These are phyloP conservation scores for Penicillium italicum DNA, from an alignment of 2,329 filamentous ascomycete species.

Conservation along the genomic window DNA sequence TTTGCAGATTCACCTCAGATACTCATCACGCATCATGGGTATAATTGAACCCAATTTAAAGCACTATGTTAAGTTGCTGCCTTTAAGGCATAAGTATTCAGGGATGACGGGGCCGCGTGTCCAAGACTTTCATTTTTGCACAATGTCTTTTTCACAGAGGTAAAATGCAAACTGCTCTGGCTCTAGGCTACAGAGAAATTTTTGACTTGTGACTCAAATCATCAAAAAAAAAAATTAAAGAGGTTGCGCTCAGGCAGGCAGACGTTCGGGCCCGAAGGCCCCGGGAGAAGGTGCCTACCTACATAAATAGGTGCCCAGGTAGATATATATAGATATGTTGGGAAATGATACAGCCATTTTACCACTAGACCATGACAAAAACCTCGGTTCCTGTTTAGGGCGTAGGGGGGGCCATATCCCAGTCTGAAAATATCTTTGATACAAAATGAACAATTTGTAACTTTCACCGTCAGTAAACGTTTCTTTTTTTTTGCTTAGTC, in stretches of 20 bases:
- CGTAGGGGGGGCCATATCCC: no score
- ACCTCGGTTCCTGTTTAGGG: no score
- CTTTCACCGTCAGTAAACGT: not conserved
- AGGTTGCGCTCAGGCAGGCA: not conserved
- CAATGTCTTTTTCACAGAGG: not conserved
- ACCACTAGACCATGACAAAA: no score
- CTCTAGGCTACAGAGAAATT: not conserved
- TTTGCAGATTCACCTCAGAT: not conserved
- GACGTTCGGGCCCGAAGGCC: no score
- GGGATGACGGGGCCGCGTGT: not conserved
- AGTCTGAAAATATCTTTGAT: not conserved
- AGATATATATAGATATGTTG: no score
- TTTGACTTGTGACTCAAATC: not conserved
- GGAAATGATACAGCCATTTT: no score
- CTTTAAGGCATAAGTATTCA: not conserved
- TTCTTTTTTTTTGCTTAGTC: not conserved
- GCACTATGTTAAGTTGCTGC: not conserved
- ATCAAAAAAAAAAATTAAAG: not conserved
- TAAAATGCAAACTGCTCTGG: not conserved
- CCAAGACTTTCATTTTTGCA: not conserved
- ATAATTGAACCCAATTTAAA: not conserved
- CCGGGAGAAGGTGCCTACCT: not conserved
- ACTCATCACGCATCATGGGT: not conserved
- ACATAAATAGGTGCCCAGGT: not conserved
- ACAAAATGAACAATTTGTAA: not conserved